Evolutionary conservation across 371 early-diverging fungal genomes (phyloP).

Genomic region (Sporodiniella umbellata): DNA sequence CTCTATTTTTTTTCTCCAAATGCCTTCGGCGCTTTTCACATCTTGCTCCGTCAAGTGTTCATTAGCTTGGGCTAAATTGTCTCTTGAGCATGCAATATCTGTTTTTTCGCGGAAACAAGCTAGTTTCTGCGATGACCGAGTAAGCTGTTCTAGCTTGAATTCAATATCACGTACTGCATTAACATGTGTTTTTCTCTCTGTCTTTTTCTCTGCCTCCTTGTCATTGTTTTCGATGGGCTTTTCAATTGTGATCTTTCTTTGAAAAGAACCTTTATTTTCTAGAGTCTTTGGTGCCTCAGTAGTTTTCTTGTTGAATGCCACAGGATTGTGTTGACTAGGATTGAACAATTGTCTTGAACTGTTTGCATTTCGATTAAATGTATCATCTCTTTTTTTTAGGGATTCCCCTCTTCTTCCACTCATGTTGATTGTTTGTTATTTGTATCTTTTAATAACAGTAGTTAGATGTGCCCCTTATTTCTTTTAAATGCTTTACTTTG

Average conservation of each 20-base stretch:
- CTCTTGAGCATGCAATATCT: background rate
- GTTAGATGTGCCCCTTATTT: background rate
- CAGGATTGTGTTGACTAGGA: constrained; percentile 37
- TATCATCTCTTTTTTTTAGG: constrained; percentile 15
- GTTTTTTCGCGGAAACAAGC: constrained; percentile 8
- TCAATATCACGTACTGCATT: constrained; percentile 28
- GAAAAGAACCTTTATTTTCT: background rate
- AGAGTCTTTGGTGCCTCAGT: background rate
- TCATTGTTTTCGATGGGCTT: constrained; percentile 5
- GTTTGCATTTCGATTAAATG: constrained; percentile 11
- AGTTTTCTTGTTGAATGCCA: constrained; percentile 28
- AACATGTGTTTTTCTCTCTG: constrained; percentile 20
- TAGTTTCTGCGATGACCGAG: constrained; percentile 1
- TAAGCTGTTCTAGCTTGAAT: constrained; percentile 15
- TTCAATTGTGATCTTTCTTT: background rate
- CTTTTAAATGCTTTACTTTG: background rate
- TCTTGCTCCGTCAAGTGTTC: constrained; percentile 13
- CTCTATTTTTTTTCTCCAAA: constrained; percentile 38
- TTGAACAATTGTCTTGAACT: constrained; percentile 28
- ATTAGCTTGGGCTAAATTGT: background rate
- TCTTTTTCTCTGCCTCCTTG: constrained; percentile 14
- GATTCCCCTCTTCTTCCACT: constrained; percentile 19
- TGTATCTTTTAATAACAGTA: background rate
- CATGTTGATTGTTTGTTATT: constrained; percentile 10
- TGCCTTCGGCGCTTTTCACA: constrained; percentile 11